Percentiles rank a stretch among this genome's conserved stretches.
These are phyloP conservation scores for Aspergillus proliferans DNA, from an alignment of 2,329 filamentous ascomycete species.

Conservation along the genomic window DNA sequence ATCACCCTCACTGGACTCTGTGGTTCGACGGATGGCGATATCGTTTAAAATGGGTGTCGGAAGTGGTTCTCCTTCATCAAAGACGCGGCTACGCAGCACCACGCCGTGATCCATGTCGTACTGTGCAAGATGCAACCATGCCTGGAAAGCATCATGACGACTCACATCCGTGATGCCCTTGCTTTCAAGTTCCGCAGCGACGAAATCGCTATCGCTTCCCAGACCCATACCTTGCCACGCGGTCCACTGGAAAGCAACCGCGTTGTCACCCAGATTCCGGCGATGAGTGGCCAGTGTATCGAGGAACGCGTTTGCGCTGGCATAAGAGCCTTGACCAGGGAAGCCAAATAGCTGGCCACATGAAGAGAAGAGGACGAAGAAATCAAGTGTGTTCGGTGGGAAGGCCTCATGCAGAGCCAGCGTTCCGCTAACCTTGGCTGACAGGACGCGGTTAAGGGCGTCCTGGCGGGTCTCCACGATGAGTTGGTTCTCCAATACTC, in stretches of 20 bases:
- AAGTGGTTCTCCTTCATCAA: slow-evolving; percentile 28
- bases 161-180: slow-evolving; percentile 42
- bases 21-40: slow-evolving; percentile 4
- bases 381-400: slow-evolving; percentile 24
- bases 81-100: slow-evolving; percentile 25
- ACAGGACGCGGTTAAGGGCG: slow-evolving; percentile 21
- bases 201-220: slow-evolving; percentile 30
- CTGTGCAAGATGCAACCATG: slow-evolving; percentile 34
- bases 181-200: slow-evolving; percentile 35
- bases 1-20: not conserved
- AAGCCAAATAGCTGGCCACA: slow-evolving; percentile 27
- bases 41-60: slow-evolving; percentile 8
- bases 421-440: slow-evolving; percentile 31
- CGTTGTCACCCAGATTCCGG: slow-evolving; percentile 33
- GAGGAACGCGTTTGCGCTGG: slow-evolving; percentile 27
- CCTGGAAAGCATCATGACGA: slow-evolving; percentile 37
- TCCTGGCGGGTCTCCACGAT: slow-evolving; percentile 24
- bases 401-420: slow-evolving; percentile 25
- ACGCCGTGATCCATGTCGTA: slow-evolving; percentile 36
- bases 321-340: slow-evolving; percentile 26
- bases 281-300: slow-evolving; percentile 25
- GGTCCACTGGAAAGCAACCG: slow-evolving; percentile 40
- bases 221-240: slow-evolving; percentile 39
- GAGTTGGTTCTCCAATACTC: slow-evolving; percentile 33
- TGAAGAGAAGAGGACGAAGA: slow-evolving; percentile 25